Conservation (phyloP, 2,329 filamentous ascomycete genomes). For the Talaromyces funiculosus region DNA sequence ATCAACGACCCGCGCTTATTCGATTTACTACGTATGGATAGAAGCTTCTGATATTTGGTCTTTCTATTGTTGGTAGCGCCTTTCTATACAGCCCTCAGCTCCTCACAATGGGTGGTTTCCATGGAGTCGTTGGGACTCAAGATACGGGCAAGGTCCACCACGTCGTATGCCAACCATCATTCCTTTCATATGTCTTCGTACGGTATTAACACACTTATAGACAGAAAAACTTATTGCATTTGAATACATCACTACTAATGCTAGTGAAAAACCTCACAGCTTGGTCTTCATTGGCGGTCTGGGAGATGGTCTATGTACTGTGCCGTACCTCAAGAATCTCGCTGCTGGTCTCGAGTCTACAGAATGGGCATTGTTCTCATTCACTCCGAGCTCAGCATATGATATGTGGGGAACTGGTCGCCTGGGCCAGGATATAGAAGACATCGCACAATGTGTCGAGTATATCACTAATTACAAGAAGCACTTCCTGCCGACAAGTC, state of each 20-base stretch:
- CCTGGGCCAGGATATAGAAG: constrained; percentile 50
- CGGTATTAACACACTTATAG: constrained; percentile 19
- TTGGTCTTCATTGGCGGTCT: constrained; percentile 57
- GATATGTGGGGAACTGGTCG: constrained; percentile 51
- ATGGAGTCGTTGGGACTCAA: constrained; percentile 12
- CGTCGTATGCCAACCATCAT: not conserved
- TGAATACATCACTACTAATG: constrained; percentile 29
- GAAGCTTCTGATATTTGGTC: not conserved
- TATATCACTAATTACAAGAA: constrained; percentile 43
- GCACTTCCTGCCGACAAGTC: constrained; percentile 8
- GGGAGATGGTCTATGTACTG: constrained; percentile 52
- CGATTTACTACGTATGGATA: no score
- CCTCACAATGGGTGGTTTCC: constrained; percentile 8
- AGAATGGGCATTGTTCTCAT: constrained; percentile 49
- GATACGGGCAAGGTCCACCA: constrained; percentile 12
- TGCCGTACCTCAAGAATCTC: constrained; percentile 49
- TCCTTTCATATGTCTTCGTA: not conserved
- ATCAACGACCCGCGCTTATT: no score
- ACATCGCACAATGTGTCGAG: constrained; percentile 48
- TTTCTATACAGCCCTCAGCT: not conserved
- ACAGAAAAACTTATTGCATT: constrained; percentile 37
- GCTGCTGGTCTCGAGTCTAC: constrained; percentile 44
- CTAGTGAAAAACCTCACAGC: constrained; percentile 38
- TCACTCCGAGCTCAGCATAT: constrained; percentile 49
- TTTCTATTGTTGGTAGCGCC: not conserved